phyloP scores from a whole-genome alignment of 495 filamentous ascomycete genomes.

The Podospora tetraspora region DNA sequence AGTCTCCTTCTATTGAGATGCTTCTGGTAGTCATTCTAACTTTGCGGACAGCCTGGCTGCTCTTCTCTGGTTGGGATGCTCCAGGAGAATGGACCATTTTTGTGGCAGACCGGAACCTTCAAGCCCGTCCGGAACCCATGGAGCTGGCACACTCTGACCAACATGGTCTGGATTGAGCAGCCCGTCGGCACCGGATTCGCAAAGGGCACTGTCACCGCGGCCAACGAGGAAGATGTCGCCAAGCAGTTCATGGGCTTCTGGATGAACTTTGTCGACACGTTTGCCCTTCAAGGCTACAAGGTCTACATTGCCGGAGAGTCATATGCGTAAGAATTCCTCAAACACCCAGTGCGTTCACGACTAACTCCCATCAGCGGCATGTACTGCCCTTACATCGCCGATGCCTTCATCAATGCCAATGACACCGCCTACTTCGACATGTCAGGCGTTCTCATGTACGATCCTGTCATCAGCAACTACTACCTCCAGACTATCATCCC shows the following conservation, averaged over 20 bases:
- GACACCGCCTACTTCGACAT: constrained; percentile 63
- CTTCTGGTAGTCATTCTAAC: constrained; percentile 10
- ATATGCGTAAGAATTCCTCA: constrained; percentile 45
- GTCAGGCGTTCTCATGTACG: constrained; percentile 63
- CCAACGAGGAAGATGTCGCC: constrained; percentile 59
- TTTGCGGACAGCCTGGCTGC: constrained; percentile 49
- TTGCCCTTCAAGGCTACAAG: constrained; percentile 55
- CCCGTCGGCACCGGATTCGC: constrained; percentile 73
- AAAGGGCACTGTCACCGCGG: constrained; percentile 56
- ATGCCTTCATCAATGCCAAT: constrained; percentile 65
- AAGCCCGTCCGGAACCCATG: constrained; percentile 60
- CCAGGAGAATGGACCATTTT: constrained; percentile 72
- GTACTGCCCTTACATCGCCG: constrained; percentile 76
- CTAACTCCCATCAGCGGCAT: constrained; percentile 39
- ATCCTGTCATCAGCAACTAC: constrained; percentile 55
- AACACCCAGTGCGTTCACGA: not conserved
- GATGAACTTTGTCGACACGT: constrained; percentile 64
- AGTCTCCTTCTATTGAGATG: constrained; percentile 11
- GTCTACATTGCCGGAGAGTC: constrained; percentile 67
- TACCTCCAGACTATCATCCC: constrained; percentile 50
- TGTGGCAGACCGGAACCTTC: constrained; percentile 66
- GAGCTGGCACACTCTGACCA: constrained; percentile 69
- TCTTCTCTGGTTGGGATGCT: constrained; percentile 64
- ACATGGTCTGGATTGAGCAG: constrained; percentile 71
- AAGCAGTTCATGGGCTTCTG: constrained; percentile 66